These are phyloP conservation scores for Camellia oleifera DNA, from an alignment of 179 eudicot species.

Conservation along the genomic window DNA sequence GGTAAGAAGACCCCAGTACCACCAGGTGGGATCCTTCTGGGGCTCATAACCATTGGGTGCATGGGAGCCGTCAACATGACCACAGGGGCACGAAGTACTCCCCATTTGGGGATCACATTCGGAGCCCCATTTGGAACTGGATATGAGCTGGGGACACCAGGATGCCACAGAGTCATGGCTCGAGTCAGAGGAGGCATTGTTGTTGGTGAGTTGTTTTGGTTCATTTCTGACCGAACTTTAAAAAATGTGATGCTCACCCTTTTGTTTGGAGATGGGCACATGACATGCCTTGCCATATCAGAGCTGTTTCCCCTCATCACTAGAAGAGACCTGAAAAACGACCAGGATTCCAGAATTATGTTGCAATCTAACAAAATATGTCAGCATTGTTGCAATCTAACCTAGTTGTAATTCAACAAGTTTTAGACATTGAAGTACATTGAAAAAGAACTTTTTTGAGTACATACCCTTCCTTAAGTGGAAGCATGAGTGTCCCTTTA, in stretches of 20 bases:
- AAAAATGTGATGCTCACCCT: conserved; percentile 81
- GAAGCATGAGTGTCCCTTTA: conserved; percentile 75
- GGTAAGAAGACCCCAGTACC: conserved; percentile 97
- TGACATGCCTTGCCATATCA: conserved; percentile 77
- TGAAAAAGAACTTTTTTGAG: neutral
- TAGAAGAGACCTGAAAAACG: conserved; percentile 59
- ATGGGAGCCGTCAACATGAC: conserved; percentile 74
- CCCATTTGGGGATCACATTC: conserved; percentile 51
- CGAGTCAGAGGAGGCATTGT: conserved; percentile 31
- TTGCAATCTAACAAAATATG: neutral
- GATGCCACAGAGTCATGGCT: conserved; percentile 78
- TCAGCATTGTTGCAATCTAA: too few relatives aligned
- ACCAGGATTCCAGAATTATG: neutral
- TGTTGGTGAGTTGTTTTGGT: conserved; percentile 28
- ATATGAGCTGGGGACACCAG: conserved; percentile 37
- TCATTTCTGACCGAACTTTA: conserved; percentile 50
- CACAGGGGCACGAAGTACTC: conserved; percentile 43
- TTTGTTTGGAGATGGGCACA: conserved; percentile 74
- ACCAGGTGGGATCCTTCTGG: conserved; percentile 45
- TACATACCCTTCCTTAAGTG: conserved; percentile 72
- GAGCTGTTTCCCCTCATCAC: conserved; percentile 96
- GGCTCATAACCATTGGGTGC: conserved; percentile 51
- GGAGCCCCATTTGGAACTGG: conserved; percentile 33
- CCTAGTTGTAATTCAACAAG: neutral
- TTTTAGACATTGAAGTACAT: neutral